Conservation (phyloP, 2,329 filamentous ascomycete genomes). For the Ophidiomyces ophidiicola region DNA sequence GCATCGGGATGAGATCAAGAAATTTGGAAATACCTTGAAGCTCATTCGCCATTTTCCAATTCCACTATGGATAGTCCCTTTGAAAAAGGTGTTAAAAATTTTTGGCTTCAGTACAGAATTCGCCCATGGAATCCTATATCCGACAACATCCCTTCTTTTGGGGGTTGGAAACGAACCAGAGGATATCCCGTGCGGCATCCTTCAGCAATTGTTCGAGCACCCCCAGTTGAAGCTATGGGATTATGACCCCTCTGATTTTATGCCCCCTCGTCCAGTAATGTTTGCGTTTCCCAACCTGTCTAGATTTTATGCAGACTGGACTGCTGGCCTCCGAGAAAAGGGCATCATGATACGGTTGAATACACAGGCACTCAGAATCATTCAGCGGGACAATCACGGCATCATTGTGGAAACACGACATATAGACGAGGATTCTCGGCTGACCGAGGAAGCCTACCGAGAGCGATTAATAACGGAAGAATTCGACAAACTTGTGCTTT, state of each 20-base stretch:
- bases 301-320: slow-evolving; percentile 47
- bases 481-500: slow-evolving; percentile 50
- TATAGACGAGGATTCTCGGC: slow-evolving; percentile 12
- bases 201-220: slow-evolving; percentile 49
- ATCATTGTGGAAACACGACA: slow-evolving; percentile 34
- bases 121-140: slow-evolving; percentile 56
- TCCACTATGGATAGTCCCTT: slow-evolving; percentile 45
- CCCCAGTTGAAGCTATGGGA: slow-evolving; percentile 50
- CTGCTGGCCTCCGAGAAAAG: slow-evolving; percentile 38
- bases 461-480: slow-evolving; percentile 36
- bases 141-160: slow-evolving; percentile 60
- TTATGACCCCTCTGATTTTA: slow-evolving; percentile 43
- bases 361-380: slow-evolving; percentile 41
- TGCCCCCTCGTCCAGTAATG: slow-evolving; percentile 45
- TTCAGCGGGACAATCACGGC: slow-evolving; percentile 40
- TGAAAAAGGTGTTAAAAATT: slow-evolving; percentile 53
- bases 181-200: slow-evolving; percentile 56
- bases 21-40: slow-evolving; percentile 43
- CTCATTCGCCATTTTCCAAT: slow-evolving; percentile 45
- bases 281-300: slow-evolving; percentile 51
- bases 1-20: slow-evolving; percentile 44
- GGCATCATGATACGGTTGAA: slow-evolving; percentile 46
- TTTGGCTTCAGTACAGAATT: slow-evolving; percentile 61
- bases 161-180: slow-evolving; percentile 65
- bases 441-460: slow-evolving; percentile 23